Evolutionary conservation across 2,329 filamentous ascomycete genomes (phyloP).

Genomic region (Gaeumannomyces sp.): DNA sequence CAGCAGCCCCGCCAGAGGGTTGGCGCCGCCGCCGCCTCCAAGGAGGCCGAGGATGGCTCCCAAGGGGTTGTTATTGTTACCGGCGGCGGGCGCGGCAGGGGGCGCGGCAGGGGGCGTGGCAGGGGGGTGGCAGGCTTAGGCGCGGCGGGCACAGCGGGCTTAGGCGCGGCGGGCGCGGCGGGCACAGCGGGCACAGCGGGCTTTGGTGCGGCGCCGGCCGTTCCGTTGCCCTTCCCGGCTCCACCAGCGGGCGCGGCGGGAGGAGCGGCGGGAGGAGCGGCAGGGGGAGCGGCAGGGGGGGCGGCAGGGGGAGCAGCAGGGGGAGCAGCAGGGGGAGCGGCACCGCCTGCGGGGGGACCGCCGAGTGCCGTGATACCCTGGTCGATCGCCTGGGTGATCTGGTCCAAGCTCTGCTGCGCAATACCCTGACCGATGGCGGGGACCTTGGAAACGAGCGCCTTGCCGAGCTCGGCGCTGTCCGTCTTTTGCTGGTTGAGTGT

Average conservation of each 20-base stretch:
- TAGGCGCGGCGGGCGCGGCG: too few species aligned
- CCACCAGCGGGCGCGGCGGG: neutral
- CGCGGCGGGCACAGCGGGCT: too few species aligned
- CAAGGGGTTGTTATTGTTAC: too few species aligned
- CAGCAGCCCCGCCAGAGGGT: too few species aligned
- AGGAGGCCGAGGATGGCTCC: too few species aligned
- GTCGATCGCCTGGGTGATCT: slow-evolving; percentile 19
- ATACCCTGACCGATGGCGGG: slow-evolving; percentile 22
- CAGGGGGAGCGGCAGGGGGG: neutral
- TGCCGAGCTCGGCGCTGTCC: slow-evolving; percentile 26
- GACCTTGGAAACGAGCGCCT: slow-evolving; percentile 22
- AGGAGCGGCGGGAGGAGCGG: too few species aligned
- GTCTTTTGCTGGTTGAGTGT: slow-evolving; percentile 21
- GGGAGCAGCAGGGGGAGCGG: neutral
- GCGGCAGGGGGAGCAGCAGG: neutral
- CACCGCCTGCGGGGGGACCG: neutral
- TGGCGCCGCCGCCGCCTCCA: too few species aligned
- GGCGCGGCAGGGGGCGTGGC: too few species aligned
- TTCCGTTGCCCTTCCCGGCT: neutral
- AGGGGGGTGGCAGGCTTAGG: too few species aligned
- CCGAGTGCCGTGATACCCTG: slow-evolving; percentile 16
- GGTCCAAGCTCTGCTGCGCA: slow-evolving; percentile 20
- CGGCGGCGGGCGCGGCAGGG: too few species aligned
- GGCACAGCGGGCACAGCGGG: too few species aligned
- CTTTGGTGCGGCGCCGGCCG: too few species aligned